Evolutionary conservation across 1,139 yeast species (phyloP).

Genomic region (Sugiyamaella neomexicana): DNA sequence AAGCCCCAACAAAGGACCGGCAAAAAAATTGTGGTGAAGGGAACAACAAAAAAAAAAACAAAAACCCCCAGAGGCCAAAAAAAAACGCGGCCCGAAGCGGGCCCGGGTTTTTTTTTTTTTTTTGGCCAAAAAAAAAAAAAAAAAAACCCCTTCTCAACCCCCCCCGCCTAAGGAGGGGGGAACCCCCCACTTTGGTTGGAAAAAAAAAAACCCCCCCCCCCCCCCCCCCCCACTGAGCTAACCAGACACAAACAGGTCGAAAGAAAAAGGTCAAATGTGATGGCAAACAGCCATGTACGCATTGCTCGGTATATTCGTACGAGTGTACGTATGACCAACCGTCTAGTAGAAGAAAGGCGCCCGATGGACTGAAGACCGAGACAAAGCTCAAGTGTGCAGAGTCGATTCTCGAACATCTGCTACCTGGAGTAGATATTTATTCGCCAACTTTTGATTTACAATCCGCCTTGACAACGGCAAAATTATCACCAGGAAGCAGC

Average conservation of each 20-base stretch:
- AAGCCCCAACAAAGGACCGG: no score
- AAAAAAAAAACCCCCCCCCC: no score
- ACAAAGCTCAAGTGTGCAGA: slow-evolving; percentile 42
- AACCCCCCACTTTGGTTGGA: no score
- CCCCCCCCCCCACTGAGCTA: no score
- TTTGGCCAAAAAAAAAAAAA: no score
- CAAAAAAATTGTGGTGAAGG: no score
- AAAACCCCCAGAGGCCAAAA: no score
- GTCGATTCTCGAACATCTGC: slow-evolving; percentile 44
- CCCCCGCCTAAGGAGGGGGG: no score
- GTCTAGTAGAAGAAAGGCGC: slow-evolving; percentile 55
- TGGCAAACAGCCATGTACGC: slow-evolving; percentile 83
- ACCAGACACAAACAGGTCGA: slow-evolving; percentile 32
- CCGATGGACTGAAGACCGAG: slow-evolving; percentile 42
- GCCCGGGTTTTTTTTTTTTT: no score
- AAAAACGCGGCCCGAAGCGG: no score
- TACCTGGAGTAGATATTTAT: slow-evolving; percentile 53
- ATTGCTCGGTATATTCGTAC: slow-evolving; percentile 73
- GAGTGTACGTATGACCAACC: slow-evolving; percentile 76
- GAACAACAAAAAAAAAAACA: no score
- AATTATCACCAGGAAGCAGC: not conserved
- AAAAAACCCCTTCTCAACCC: no score
- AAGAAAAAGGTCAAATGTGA: slow-evolving; percentile 84
- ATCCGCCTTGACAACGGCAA: slow-evolving; percentile 13
- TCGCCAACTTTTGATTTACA: slow-evolving; percentile 51